Base-by-base conservation (phyloP, 305 asterid genomes). In the Solanum hybrid region DNA sequence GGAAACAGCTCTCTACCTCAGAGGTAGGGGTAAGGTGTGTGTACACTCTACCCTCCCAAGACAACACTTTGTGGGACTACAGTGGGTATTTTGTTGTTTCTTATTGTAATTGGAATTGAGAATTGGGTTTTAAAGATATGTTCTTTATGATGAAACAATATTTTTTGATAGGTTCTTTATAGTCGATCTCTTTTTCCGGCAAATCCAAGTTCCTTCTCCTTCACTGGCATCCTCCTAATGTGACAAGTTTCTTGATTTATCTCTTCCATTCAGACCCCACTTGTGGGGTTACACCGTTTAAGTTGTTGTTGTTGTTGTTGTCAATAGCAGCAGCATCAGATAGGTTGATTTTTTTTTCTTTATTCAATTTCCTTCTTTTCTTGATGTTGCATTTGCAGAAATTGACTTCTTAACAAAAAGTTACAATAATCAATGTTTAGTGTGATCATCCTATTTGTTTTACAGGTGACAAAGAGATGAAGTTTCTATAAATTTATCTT, bases 401-500 rank as follows among this genome's bases (percentile, higher is more conserved):
- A 81, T 40, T 81, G 71, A 34, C 26, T 14, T 81, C 45, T 26
- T 26, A 78, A 36, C 38, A 78, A 78, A 36, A 35, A 10, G 56
- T 35, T 78, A 36, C 85, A 11, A 36, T 32, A 36, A 35, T 78
- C 84, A 35, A 35, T 78, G 51, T 78, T 78, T 78, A 5, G 17
- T 45, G 19, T 17, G 87, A 82, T 45, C 71, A 45, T 45, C 73
- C 2, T 82, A 36, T 31, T 82, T 82, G 87, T 51, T 82, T 82
- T 51, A 3, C 87, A 82, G 87, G 87, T 85, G 87, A 85, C 22
- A 56, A 31, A 51, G 76, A 19, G 40, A 84, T 56, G 76, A 31
- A 51, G 45, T 19, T 85, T 85, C 87, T 19, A 22, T 85, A 91
- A 72, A 36, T 78, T 36, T 35, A 87, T 91, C 86, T 88, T 90